phyloP scores from a whole-genome alignment of 805 yeast genomes.

The Teunomyces funiuensis region DNA sequence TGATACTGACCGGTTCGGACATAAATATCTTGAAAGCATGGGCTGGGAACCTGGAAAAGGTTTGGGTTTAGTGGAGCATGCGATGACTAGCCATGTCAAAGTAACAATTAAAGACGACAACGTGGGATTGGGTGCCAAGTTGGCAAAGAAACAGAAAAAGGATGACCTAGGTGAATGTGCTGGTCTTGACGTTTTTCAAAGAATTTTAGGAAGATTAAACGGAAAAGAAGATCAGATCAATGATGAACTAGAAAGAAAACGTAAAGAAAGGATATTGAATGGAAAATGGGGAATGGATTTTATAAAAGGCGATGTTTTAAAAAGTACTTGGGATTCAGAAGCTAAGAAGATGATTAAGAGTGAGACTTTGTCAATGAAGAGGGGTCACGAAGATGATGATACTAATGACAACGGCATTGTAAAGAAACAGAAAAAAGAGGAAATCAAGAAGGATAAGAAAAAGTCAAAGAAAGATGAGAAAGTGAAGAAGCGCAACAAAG shows the following conservation, averaged over 20 bases:
- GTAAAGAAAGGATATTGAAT: slow-evolving; percentile 67
- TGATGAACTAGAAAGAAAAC: slow-evolving; percentile 65
- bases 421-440: slow-evolving; percentile 23
- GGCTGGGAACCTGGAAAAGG: slow-evolving; percentile 97
- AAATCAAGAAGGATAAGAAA: slow-evolving; percentile 27
- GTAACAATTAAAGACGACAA: slow-evolving; percentile 80
- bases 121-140: slow-evolving; percentile 85
- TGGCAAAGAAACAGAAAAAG: slow-evolving; percentile 53
- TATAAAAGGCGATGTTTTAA: slow-evolving; percentile 78
- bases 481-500: slow-evolving; percentile 13
- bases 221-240: slow-evolving; percentile 73
- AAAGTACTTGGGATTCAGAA: slow-evolving; percentile 82
- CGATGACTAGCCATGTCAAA: slow-evolving; percentile 79
- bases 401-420: slow-evolving; percentile 23
- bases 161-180: slow-evolving; percentile 84
- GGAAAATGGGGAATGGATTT: slow-evolving; percentile 89
- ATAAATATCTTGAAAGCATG: slow-evolving; percentile 70
- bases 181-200: slow-evolving; percentile 90
- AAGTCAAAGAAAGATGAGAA: slow-evolving; percentile 32
- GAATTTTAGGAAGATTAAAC: slow-evolving; percentile 83
- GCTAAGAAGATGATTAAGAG: slow-evolving; percentile 19
- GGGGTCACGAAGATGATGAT: slow-evolving; percentile 14
- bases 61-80: slow-evolving; percentile 66
- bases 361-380: slow-evolving; percentile 12
- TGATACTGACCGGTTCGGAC: slow-evolving; percentile 82